A percentile compares a stretch with the other conserved stretches of the same genome.
phyloP scores from a whole-genome alignment of 139 green algal species.

The Chlorella vulgaris region DNA sequence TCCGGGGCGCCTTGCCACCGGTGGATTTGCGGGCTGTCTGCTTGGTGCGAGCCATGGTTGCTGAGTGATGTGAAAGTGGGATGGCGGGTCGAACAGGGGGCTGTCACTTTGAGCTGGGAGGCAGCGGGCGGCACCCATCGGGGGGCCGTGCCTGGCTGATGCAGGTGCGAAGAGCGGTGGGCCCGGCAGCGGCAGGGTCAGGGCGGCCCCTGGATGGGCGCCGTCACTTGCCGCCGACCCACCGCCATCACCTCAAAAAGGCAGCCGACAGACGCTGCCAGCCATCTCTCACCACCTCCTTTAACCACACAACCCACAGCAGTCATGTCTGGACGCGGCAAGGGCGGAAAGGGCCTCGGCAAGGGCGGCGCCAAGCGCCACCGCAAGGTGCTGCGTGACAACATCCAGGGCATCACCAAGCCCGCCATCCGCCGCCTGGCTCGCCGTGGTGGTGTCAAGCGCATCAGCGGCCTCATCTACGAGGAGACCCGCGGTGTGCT shows the following conservation, averaged over 20 bases:
- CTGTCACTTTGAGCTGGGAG: no score
- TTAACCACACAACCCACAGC: no score
- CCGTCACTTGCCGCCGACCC: no score
- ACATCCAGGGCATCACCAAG: constrained; percentile 78
- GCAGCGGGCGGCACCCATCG: no score
- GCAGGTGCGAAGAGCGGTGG: no score
- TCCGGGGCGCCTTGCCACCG: constrained; percentile 89
- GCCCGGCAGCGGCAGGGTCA: no score
- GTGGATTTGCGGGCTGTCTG: constrained; percentile 88
- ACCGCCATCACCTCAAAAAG: no score
- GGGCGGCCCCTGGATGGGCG: no score
- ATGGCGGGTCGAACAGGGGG: no score
- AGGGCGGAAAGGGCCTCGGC: constrained; percentile 93
- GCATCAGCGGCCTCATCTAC: constrained; percentile 88
- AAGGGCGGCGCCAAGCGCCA: constrained; percentile 92
- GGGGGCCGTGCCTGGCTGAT: no score
- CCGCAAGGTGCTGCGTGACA: constrained; percentile 86
- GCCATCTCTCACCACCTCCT: no score
- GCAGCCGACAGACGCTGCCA: no score
- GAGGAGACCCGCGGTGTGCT: constrained; percentile 90
- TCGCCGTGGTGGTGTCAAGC: constrained; percentile 86
- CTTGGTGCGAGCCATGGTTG: constrained; percentile 86
- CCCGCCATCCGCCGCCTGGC: constrained; percentile 83
- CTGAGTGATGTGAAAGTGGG: not conserved
- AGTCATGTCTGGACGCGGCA: constrained; percentile 94